Conservation (phyloP, 2,329 filamentous ascomycete genomes). For the Fusarium protoensiforme region DNA sequence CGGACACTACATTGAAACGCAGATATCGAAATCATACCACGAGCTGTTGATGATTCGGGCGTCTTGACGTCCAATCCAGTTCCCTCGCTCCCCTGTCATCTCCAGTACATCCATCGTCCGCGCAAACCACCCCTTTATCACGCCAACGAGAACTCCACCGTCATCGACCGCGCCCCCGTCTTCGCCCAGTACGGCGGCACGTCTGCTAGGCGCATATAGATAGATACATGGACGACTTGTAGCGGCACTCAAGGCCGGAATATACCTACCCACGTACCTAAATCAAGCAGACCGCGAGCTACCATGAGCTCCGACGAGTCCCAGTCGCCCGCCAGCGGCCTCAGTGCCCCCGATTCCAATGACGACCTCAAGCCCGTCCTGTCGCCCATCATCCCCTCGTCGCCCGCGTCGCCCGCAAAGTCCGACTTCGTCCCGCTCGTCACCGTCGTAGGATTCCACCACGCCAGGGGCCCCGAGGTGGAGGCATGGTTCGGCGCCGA, state of each 20-base stretch:
- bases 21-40: not conserved
- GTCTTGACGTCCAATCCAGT: conserved; percentile 20
- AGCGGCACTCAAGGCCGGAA: conserved; percentile 23
- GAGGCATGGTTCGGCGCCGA: conserved; percentile 87
- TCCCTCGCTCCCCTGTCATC: not conserved
- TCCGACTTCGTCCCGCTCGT: conserved; percentile 74
- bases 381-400: conserved; percentile 47
- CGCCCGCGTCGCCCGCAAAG: conserved; percentile 45
- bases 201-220: conserved; percentile 17
- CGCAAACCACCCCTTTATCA: conserved; percentile 15
- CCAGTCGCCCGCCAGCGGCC: conserved; percentile 17
- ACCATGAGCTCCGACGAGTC: conserved; percentile 47
- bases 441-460: conserved; percentile 85
- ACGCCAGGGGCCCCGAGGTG: conserved; percentile 89
- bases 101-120: conserved; percentile 1
- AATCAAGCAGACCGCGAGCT: not conserved
- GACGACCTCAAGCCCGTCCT: conserved; percentile 45
- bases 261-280: not conserved
- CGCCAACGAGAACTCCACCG: conserved; percentile 11
- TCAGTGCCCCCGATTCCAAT: conserved; percentile 35
- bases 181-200: not conserved
- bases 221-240: conserved; percentile 39
- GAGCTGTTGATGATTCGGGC: conserved; percentile 6
- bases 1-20: not conserved
- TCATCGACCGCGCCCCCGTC: not conserved